A percentile compares a stretch with the other conserved stretches of the same genome.
These are phyloP conservation scores for Thielaviopsis euricoi DNA, from an alignment of 2,329 filamentous ascomycete species.

Conservation along the genomic window DNA sequence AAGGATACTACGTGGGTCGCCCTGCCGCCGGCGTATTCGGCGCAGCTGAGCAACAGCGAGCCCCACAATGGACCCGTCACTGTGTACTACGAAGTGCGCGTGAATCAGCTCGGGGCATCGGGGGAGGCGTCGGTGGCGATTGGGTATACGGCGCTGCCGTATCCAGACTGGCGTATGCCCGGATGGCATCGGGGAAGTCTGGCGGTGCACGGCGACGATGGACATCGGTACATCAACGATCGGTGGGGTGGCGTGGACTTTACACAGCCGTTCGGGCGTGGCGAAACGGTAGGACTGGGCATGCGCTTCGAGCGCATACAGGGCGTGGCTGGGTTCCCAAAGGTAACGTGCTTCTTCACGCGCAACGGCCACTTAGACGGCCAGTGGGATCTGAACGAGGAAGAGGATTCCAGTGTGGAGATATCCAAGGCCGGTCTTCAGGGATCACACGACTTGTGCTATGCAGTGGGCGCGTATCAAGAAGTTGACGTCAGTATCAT, in stretches of 20 bases:
- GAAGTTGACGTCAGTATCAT: constrained; percentile 51
- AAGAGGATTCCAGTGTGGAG: constrained; percentile 47
- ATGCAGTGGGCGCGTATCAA: constrained; percentile 55
- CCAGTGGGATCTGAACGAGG: constrained; percentile 60
- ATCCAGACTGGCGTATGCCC: constrained; percentile 60
- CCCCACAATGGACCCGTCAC: constrained; percentile 27
- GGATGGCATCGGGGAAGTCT: constrained; percentile 66
- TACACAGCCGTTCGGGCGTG: constrained; percentile 42
- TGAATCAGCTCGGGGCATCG: constrained; percentile 27
- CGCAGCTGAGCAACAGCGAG: constrained; percentile 29
- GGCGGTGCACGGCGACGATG: constrained; percentile 68
- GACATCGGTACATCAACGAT: constrained; percentile 60
- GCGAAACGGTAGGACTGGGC: constrained; percentile 55
- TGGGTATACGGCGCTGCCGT: constrained; percentile 57
- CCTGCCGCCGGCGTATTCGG: constrained; percentile 52
- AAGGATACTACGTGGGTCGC: constrained; percentile 49
- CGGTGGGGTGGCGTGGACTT: constrained; percentile 57
- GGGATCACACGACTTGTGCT: constrained; percentile 54
- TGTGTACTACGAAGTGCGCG: constrained; percentile 57
- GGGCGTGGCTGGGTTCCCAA: constrained; percentile 23
- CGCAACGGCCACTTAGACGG: constrained; percentile 42
- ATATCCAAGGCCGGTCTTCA: constrained; percentile 49
- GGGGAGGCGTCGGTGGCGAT: constrained; percentile 39
- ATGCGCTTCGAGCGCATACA: constrained; percentile 37
- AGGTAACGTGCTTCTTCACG: constrained; percentile 53